These are phyloP conservation scores for Bipolaris bicolor DNA, from an alignment of 2,329 filamentous ascomycete species.

Conservation along the genomic window DNA sequence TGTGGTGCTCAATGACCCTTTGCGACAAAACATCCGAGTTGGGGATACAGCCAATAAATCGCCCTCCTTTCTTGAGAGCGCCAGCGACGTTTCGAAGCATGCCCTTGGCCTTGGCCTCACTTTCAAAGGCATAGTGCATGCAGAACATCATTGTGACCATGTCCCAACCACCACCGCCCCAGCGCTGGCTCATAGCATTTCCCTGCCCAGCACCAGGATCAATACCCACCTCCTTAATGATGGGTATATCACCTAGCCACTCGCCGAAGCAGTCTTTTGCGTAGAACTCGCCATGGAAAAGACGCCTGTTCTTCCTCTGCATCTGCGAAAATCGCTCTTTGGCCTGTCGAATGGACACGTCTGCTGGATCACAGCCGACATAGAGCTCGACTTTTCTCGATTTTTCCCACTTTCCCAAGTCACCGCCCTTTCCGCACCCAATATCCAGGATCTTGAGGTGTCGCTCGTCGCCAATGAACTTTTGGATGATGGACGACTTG, in stretches of 20 bases:
- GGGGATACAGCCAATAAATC: conserved; percentile 95
- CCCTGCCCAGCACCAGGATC: conserved; percentile 71
- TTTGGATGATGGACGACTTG: conserved; percentile 96
- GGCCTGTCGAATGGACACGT: conserved; percentile 90
- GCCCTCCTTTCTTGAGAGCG: conserved; percentile 87
- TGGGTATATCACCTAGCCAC: conserved; percentile 78
- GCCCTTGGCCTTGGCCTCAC: conserved; percentile 82
- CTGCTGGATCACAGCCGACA: conserved; percentile 90
- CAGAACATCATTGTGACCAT: conserved; percentile 99
- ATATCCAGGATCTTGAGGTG: conserved; percentile 85
- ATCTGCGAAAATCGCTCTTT: conserved; percentile 81
- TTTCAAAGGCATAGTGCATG: conserved; percentile 98
- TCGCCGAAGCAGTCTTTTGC: conserved; percentile 93
- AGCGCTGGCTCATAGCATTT: conserved; percentile 65
- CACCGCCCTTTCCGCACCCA: conserved; percentile 95
- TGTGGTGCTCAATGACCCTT: conserved; percentile 78
- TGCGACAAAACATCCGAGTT: conserved; percentile 89
- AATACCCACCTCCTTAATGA: conserved; percentile 87
- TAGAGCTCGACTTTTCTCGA: conserved; percentile 90
- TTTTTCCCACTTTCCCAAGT: conserved; percentile 94
- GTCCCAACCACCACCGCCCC: conserved; percentile 81
- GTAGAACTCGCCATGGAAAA: conserved; percentile 87
- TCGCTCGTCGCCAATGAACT: conserved; percentile 67
- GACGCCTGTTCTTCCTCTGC: conserved; percentile 62
- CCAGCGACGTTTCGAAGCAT: conserved; percentile 95